Evolutionary conservation across 2,329 filamentous ascomycete genomes (phyloP), one percentile per base, ranked within the genome.

Genomic region (Aspergillus pseudoviridinutans): DNA sequence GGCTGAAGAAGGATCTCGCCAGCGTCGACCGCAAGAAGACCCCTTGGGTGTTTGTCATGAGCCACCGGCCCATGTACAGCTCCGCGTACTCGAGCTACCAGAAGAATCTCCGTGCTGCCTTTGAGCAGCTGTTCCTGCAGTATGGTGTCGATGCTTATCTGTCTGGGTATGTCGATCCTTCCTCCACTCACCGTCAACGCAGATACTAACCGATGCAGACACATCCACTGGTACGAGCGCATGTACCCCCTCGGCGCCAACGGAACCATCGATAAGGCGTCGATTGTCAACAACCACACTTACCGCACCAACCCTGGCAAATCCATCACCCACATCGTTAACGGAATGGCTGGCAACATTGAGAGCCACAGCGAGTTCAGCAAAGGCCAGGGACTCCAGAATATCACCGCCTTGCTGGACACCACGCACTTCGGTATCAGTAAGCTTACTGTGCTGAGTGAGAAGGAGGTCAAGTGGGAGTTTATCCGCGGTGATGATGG

Each of bases 261-360:
- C 59, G 74, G 75, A 9, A 77, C 72, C 17, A 74, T 83, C 68
- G 70, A 80, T 68, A 59, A 60, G 1, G 56, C 54, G 4, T 75
- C 76, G 1, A 69, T 82, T 42, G 57, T 80, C 51, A 72, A 80
- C 67, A 78, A 80, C 59, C 73, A 79, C 66, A 82, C 79, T 9
- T 82, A 81, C 69, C 62, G 65, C 50, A 75, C 76, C 54, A 81
- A 80, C 61, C 70, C 77, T 1, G 80, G 80, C 49, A 72, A 70
- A 25, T 80, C 78, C 20, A 77, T 82, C 58, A 79, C 78, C 1
- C 79, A 82, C 57, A 70, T 83, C 35, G 71, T 79, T 67, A 82
- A 82, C 64, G 80, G 80, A n/a, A 79, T 79, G 73, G 80, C 80
- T 3, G 80, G 80, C 24, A 82, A 82, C 59, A 76, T 82, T 47